Conservation (phyloP, 1,139 yeast species). For the Geotrichum fermentans region DNA sequence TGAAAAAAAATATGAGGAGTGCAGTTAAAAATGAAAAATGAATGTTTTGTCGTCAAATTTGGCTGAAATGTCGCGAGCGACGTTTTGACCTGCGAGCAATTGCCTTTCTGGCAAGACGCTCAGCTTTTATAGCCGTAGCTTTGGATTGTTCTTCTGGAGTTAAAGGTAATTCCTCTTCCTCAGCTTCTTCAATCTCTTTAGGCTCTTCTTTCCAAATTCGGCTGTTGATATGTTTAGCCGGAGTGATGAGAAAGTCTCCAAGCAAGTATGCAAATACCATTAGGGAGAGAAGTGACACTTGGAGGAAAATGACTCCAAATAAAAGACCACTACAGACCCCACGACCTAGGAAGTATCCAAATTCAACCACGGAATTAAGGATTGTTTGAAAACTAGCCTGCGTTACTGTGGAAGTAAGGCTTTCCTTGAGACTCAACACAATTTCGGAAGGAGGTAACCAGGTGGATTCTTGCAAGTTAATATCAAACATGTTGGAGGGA, state of each 20-base stretch:
- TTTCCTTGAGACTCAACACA: conserved; percentile 22
- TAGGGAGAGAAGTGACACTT: conserved; percentile 27
- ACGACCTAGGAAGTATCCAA: not conserved
- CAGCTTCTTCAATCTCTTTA: not conserved
- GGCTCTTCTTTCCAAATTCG: not conserved
- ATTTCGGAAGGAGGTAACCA: conserved; percentile 29
- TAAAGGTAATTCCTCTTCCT: not conserved
- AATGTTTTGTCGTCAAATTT: not conserved
- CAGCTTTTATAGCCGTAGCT: not conserved
- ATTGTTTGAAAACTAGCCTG: conserved; percentile 1
- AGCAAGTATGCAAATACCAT: conserved; percentile 31
- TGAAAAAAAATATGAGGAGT: not conserved
- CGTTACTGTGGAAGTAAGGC: not conserved
- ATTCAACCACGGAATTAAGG: not conserved
- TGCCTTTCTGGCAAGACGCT: conserved; percentile 1
- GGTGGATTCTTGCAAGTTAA: not conserved
- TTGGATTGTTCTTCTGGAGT: not conserved
- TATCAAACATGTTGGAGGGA: conserved; percentile 3
- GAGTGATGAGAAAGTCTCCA: conserved; percentile 27
- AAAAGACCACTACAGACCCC: conserved; percentile 23
- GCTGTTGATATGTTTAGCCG: not conserved
- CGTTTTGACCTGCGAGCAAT: conserved; percentile 1
- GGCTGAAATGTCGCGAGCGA: conserved; percentile 1
- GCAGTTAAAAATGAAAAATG: not conserved
- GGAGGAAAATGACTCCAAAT: conserved; percentile 26